Percentiles rank a stretch among this genome's conserved stretches.
Conservation (phyloP, 495 filamentous ascomycete species). For the Podospora pseudopauciseta region DNA sequence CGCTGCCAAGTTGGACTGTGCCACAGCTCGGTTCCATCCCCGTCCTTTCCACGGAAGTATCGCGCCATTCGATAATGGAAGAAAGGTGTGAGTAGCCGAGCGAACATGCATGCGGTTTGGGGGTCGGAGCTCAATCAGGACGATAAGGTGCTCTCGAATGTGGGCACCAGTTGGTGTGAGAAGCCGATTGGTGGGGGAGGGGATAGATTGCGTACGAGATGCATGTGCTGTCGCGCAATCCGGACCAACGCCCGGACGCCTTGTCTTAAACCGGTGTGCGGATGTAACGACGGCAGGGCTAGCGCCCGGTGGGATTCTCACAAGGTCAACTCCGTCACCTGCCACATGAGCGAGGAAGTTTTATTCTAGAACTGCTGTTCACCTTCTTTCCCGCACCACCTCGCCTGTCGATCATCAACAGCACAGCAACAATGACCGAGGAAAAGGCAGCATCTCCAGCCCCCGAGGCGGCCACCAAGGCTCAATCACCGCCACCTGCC, state of each 20-base stretch:
- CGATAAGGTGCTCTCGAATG: not conserved
- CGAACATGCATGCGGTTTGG: not conserved
- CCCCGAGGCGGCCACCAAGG: not conserved
- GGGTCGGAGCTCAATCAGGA: not conserved
- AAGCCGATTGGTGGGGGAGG: not conserved
- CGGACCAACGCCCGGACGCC: not conserved
- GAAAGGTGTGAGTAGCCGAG: not conserved
- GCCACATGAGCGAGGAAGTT: not conserved
- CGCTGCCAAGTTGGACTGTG: not conserved
- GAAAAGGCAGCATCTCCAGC: not conserved
- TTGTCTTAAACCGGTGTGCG: not conserved
- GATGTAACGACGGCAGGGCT: conserved; percentile 1
- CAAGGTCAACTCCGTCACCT: not conserved
- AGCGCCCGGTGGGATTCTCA: not conserved
- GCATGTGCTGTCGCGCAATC: not conserved
- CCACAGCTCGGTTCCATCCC: not conserved
- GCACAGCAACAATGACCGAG: not conserved
- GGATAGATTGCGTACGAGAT: not conserved
- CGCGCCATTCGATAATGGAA: not conserved
- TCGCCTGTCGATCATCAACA: not conserved
- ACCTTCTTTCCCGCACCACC: not conserved
- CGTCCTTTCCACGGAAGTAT: not conserved
- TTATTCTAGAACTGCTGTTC: not conserved
- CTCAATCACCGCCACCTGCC: not conserved
- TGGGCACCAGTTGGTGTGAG: not conserved